A percentile compares a stretch with the other conserved stretches of the same genome.
These are phyloP conservation scores for Beverwykella pulmonaria DNA, from an alignment of 495 filamentous ascomycete species.

Conservation along the genomic window DNA sequence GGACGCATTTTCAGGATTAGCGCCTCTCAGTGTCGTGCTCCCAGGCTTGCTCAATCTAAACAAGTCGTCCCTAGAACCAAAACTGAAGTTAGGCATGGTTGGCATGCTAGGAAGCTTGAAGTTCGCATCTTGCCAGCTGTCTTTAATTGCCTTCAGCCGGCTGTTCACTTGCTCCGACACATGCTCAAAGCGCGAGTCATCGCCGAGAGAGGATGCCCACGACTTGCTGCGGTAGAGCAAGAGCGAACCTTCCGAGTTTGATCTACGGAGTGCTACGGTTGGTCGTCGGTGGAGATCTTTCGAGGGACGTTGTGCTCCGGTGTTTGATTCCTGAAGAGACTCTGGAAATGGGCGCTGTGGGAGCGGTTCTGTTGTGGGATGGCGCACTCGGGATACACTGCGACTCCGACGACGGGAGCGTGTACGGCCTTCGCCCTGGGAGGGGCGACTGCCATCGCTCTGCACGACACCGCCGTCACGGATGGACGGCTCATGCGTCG, in stretches of 20 bases:
- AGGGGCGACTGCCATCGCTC: constrained; percentile 15
- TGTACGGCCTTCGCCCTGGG: background rate
- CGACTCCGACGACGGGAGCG: background rate
- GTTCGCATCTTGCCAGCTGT: constrained; percentile 78
- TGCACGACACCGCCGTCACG: constrained; percentile 12
- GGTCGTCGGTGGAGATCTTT: constrained; percentile 6
- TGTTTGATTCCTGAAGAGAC: background rate
- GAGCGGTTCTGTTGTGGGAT: background rate
- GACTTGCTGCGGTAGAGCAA: constrained; percentile 62
- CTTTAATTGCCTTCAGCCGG: constrained; percentile 86
- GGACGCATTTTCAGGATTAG: constrained; percentile 30
- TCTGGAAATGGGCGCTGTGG: constrained; percentile 5
- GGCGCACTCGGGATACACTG: constrained; percentile 3
- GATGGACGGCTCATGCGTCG: background rate
- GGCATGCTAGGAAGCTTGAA: constrained; percentile 68
- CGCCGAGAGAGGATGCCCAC: constrained; percentile 77
- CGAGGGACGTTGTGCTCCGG: background rate
- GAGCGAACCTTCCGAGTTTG: constrained; percentile 76
- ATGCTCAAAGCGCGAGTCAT: constrained; percentile 81
- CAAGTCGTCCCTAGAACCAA: constrained; percentile 45
- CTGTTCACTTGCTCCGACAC: constrained; percentile 81
- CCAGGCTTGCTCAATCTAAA: constrained; percentile 30
- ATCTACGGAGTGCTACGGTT: constrained; percentile 53
- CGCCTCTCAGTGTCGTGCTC: constrained; percentile 36
- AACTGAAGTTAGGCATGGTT: constrained; percentile 41